Evolutionary conservation across 2,329 filamentous ascomycete genomes (phyloP), one percentile per base, ranked within the genome.

Genomic region (Clonostachys solani): DNA sequence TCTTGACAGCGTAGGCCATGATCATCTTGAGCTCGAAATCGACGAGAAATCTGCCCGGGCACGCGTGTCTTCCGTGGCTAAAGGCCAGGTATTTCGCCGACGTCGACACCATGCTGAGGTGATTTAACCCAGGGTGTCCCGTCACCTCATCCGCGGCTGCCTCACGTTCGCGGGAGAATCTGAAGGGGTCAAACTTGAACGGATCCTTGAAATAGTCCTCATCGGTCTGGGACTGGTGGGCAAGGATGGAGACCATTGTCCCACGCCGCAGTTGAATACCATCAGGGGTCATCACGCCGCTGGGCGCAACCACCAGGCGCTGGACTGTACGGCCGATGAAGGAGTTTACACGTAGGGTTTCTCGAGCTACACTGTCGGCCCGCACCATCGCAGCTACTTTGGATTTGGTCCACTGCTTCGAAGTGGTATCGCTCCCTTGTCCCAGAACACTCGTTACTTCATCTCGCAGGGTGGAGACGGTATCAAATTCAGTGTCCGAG

Each of bases 351-450:
- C 49, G 49, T 17, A 74, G 56, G 3, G 71, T 71, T 53, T 75
- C 72, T 10, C 72, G 64, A 3, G 64, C 56, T 1, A 64, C 62
- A 44, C 71, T 74, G 52, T 76, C 72, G 7, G 66, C 56, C 5
- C 56, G 59, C 2, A 58, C 56, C 63, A 76, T 65, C 12, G 61
- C 56, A 33, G 60, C 54, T 2, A 73, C 56, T 3, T 58, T 58
- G 7, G 56, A 49, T 43, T 71, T 73, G 7, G 65, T 68, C 72
- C 72, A 75, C 16, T 55, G 51, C 6, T 57, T 54, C 1, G 50
- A 48, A 29, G 23, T 29, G 10, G 23, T 29, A 29, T 29, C 23
- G 23, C 10, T 29, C 23, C 23, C 23, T 29, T 29, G 23, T 16
- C 52, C 49, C 2, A 70, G 52, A 5, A 69, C 50, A 6, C 52